phyloP scores from a whole-genome alignment of 257 asterid species.

The Paulownia fortunei region DNA sequence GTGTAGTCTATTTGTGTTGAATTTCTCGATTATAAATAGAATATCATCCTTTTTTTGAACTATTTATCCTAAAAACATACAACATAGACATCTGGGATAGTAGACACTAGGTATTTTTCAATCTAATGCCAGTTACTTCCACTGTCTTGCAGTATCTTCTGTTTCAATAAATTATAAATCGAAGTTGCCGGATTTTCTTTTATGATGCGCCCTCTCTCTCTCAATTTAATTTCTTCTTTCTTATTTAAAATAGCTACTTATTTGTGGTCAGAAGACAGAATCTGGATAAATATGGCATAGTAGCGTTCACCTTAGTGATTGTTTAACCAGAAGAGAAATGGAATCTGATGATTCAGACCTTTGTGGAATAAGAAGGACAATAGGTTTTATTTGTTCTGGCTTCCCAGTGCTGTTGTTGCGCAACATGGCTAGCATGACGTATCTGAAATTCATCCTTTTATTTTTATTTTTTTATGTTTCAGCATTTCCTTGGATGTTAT shows the following conservation, averaged over 20 bases:
- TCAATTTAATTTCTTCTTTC: not conserved
- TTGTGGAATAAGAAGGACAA: not conserved
- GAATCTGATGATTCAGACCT: not conserved
- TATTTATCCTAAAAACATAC: not conserved
- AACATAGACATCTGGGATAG: not conserved
- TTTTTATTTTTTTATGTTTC: not conserved
- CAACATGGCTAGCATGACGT: not conserved
- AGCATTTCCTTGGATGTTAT: constrained; percentile 61
- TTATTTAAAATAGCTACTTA: not conserved
- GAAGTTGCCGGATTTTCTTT: not conserved
- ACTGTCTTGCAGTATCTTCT: not conserved
- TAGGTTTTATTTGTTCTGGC: not conserved
- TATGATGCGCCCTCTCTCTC: not conserved
- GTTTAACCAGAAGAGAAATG: not conserved
- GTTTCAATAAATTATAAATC: not conserved
- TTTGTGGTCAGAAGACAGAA: not conserved
- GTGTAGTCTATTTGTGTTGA: not conserved
- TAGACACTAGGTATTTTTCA: not conserved
- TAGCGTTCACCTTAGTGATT: not conserved
- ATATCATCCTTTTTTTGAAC: too few relatives aligned
- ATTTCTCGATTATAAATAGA: not conserved
- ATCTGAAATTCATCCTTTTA: not conserved
- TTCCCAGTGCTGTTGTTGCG: not conserved
- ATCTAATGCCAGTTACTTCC: not conserved
- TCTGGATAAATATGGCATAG: not conserved